Evolutionary conservation across 352 stramenopile species (phyloP), one percentile per base, ranked within the genome.

Genomic region (Phytophthora megakarya): DNA sequence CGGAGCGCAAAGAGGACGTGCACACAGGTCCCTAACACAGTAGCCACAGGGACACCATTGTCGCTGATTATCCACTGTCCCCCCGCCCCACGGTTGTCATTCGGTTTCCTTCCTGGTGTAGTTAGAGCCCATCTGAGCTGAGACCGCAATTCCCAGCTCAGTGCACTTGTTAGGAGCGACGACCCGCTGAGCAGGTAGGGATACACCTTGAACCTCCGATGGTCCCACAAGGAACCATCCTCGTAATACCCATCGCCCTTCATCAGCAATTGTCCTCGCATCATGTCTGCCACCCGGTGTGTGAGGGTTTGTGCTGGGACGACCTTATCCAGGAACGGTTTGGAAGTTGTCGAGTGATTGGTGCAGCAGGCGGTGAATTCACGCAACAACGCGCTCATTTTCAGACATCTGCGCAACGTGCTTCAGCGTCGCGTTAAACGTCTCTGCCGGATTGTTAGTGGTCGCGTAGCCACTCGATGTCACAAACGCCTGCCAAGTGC

Each of bases 401-500:
- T 44, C 1, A 44, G 38, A 5, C 26, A 9, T 44, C 38, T 4
- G 16, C 26, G 26, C 9, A 32, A 9, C 5, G 26, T 32, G 38
- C 23, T 44, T 44, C 4, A 2, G 15, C 13, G 18, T 5, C 6
- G 38, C 38, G 18, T 44, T 44, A 23, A 44, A 25, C 6, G 38
- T 44, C 16, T 44, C 38, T 4, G 18, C 38, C 2, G 38, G 38
- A 23, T 26, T 70, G 39, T 70, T 76, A 1, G 64, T 73, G 3
- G 19, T 44, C 15, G 19, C 30, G 12, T 32, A 55, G 10, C 47
- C 47, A 44, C 18, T 43, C 4, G 32, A 11, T n/a, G 30, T 43
- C 26, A 32, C 26, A 9, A 10, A 55, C 6, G 11, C 5, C 22
- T 55, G 47, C 32, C 47, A 55, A n/a, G 3, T 19, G 19, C 12